Base-by-base conservation (phyloP, 257 asterid genomes). In the Nyctanthes arbortristis region DNA sequence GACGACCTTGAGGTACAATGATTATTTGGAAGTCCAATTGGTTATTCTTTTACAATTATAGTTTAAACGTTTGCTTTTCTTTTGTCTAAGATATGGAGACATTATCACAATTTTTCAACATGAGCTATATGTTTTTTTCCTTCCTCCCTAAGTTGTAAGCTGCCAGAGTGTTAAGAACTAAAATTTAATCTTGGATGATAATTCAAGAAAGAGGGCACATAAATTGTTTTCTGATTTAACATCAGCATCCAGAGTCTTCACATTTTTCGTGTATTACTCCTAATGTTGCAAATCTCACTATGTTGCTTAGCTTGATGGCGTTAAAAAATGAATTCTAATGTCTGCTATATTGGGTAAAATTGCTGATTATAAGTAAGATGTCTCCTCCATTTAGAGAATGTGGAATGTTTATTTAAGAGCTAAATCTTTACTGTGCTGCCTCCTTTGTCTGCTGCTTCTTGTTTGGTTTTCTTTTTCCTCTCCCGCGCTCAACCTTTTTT, bases 1-100 rank as follows among this genome's bases (percentile, higher is more conserved):
- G 91, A 80, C 43, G 87, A 86, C 27, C 75, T 78, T 29, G 81
- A 89, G 96, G 98, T 92, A 85, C 66, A 31, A 65, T 63, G 24
- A 43, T 69, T 68, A 7, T 52, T 78, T 33, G 47, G 18, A 32
- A 55, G 47, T 62, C 71, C 40, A 30, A 58, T 31, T 72, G 43
- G 22, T 31, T 32, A 33, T 58, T 47, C 12, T 64, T 39, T 55
- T 14, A 14, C 10, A n/a, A 47, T 47, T 66, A 7, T 62, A 16
- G 8, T 43, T 52, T 27, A 10, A 18, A 14, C 29, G 28, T 37
- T 57, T 6, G 28, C 32, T 64, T 10, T 35, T 24, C 36, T 68
- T 36, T 16, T 7, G 31, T 27, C 55, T 20, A 40, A 40, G 52
- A 40, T 40, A 14, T 40, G 52, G 52, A 40, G 52, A 40, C 52